phyloP scores from a whole-genome alignment of 1,284 basidiomycete genomes.

The Apiotrichum domesticum region DNA sequence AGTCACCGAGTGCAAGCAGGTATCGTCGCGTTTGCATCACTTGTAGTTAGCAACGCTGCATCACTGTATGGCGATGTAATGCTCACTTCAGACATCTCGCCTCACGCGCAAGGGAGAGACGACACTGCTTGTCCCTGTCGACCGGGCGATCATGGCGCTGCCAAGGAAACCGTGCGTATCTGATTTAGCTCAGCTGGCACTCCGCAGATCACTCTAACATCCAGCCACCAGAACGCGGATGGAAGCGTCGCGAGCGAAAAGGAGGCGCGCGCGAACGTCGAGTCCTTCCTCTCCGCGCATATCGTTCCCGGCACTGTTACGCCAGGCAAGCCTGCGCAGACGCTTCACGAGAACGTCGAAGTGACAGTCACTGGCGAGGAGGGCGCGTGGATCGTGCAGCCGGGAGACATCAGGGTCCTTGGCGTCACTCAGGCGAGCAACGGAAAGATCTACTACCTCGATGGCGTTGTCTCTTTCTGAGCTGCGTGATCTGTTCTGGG shows the following conservation, averaged over 20 bases:
- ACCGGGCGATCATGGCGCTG: constrained; percentile 37
- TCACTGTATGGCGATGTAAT: too few relatives aligned
- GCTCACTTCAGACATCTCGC: constrained; percentile 14
- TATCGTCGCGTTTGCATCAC: not conserved
- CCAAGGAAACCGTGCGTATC: constrained; percentile 38
- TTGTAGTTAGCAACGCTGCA: not conserved
- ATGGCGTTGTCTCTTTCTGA: constrained; percentile 20
- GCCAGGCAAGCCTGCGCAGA: constrained; percentile 14
- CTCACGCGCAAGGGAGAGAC: constrained; percentile 22
- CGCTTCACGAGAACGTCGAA: constrained; percentile 21
- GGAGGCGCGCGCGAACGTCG: constrained; percentile 25
- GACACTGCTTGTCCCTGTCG: constrained; percentile 43
- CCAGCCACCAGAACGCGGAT: constrained; percentile 22
- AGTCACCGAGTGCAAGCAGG: constrained; percentile 9
- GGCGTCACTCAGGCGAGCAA: constrained; percentile 39
- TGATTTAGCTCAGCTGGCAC: not conserved
- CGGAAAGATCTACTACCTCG: constrained; percentile 37
- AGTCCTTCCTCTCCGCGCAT: constrained; percentile 39
- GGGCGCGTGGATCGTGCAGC: constrained; percentile 29
- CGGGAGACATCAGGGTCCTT: constrained; percentile 37
- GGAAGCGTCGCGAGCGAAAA: constrained; percentile 20
- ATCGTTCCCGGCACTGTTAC: constrained; percentile 29
- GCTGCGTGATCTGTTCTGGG: too few relatives aligned
- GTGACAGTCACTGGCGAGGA: constrained; percentile 25
- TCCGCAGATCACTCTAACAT: too few relatives aligned